Base-by-base conservation (phyloP, 225 moss, liverwort and hornwort genomes). In the Pseudoscleropodium purum region DNA sequence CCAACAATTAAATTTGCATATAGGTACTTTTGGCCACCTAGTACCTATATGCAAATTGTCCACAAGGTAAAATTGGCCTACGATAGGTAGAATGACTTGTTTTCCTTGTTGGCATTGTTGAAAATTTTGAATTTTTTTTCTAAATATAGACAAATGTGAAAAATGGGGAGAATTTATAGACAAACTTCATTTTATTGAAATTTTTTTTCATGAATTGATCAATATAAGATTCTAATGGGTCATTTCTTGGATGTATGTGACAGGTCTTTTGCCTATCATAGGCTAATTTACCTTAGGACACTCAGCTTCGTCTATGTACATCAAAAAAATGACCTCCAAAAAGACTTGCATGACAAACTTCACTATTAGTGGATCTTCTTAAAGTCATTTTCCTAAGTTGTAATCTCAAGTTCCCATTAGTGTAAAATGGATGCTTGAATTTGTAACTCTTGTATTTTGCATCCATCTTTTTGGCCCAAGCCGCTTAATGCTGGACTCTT, bases 11-110 rank as follows among this genome's bases (percentile, higher is more conserved):
- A 52, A 52, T 23, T 15, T 36, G 34, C 5, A 36, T 36, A 3
- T 5, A 14, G 15, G 15, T 5, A 23, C 3, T 36, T 36, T 36
- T 5, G 0, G 21, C 3, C 14, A 36, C 5, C 3, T 36, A 5
- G n/a, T n/a, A n/a, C n/a, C n/a, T n/a, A n/a, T n/a, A n/a, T n/a
- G n/a, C n/a, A n/a, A n/a, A n/a, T n/a, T n/a, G n/a, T n/a, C n/a
- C n/a, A 1, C 17, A 47, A 47, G 10, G 16, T 29, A 16, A 47
- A 73, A 45, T 3, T 30, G 3, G 18, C 18, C 47, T 47, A 5
- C 6, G 1, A 15, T 1, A 26, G 4, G 31, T 1, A 31, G 1
- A 49, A 7, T 33, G 76, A 5, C 13, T 49, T 1, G 8, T 12
- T 76, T 13, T 13, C 2, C 20, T 0, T 19, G 4, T 51, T 34